Base-by-base conservation (phyloP, 345 rosid genomes). In the Syzygium jambos region DNA sequence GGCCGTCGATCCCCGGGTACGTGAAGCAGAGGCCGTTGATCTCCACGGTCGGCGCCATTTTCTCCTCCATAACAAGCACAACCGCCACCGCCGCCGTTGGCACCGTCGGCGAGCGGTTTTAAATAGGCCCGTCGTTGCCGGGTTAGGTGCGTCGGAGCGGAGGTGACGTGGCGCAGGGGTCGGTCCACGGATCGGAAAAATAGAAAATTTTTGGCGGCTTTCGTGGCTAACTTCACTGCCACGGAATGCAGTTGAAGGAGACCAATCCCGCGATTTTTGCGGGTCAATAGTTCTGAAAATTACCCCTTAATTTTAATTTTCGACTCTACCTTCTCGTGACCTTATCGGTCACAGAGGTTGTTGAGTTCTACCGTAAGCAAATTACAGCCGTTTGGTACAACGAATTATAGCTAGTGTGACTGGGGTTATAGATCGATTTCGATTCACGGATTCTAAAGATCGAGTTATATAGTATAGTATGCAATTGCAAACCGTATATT, bases 1-100 rank as follows among this genome's bases (percentile, higher is more conserved):
- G 96, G 14, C 99, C 98, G 91, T 97, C 99, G 92, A 96, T 96
- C 89, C 99, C 97, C 16, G 98, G 98, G 88, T 97, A 95, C 61
- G 99, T 96, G 97, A 97, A 97, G 57, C 91, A 93, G 83, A 98
- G 93, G 6, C 98, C 98, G 8, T 92, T 89, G 90, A 96, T 95
- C 88, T 92, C 97, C 57, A 97, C 93, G 73, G 91, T 92, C 43
- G 95, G 89, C 85, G 88, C 89, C 19, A 86, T 68, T 84, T 80
- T 89, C 90, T 89, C 90, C 84, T 83, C 88, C 88, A 84, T 91
- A 27, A 90, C 91, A 94, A 93, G 91, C 85, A 52, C 63, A 43
- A 46, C 19, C 34, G 8, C 92, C 85, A 41, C 63, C 53, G 29
- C 19, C 25, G 8, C 57, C 16, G 46, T 43, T 6, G 46, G 46